These are phyloP conservation scores for Suhomyces prunicola DNA, from an alignment of 805 yeast genomes.

Conservation along the genomic window DNA sequence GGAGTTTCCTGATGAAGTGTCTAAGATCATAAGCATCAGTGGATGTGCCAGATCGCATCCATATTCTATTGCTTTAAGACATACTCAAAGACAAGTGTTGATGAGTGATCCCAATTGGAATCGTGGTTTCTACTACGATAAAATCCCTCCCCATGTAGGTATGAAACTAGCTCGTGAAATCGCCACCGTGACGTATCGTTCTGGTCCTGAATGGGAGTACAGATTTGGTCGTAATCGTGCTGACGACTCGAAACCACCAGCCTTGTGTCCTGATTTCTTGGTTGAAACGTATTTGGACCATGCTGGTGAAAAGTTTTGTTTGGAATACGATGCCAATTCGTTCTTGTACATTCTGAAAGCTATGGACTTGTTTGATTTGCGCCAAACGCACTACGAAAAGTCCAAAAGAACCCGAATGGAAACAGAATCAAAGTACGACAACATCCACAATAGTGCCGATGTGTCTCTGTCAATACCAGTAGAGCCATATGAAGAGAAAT, in stretches of 20 bases:
- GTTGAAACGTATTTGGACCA: constrained; percentile 93
- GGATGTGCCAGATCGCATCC: constrained; percentile 96
- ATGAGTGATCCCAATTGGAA: constrained; percentile 97
- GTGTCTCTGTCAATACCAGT: constrained; percentile 37
- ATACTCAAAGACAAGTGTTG: constrained; percentile 86
- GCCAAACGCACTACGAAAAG: constrained; percentile 42
- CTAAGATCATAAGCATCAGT: constrained; percentile 72
- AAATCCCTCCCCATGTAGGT: constrained; percentile 86
- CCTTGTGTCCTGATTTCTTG: constrained; percentile 87
- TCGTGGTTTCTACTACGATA: constrained; percentile 79
- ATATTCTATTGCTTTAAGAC: constrained; percentile 88
- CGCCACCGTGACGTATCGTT: constrained; percentile 89
- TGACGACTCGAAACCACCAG: constrained; percentile 74
- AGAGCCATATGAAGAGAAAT: constrained; percentile 54
- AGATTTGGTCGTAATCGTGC: constrained; percentile 87
- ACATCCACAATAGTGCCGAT: neutral
- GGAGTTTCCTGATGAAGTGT: constrained; percentile 76
- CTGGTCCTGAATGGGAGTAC: constrained; percentile 97
- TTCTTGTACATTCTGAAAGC: constrained; percentile 85
- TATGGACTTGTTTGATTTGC: constrained; percentile 89
- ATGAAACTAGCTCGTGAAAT: constrained; percentile 93
- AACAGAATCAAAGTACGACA: constrained; percentile 22
- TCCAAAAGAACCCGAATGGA: constrained; percentile 42
- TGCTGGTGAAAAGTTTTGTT: constrained; percentile 90
- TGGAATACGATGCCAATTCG: constrained; percentile 89